Conservation (phyloP, 805 yeast species). For the Debaryomyces castellii region DNA sequence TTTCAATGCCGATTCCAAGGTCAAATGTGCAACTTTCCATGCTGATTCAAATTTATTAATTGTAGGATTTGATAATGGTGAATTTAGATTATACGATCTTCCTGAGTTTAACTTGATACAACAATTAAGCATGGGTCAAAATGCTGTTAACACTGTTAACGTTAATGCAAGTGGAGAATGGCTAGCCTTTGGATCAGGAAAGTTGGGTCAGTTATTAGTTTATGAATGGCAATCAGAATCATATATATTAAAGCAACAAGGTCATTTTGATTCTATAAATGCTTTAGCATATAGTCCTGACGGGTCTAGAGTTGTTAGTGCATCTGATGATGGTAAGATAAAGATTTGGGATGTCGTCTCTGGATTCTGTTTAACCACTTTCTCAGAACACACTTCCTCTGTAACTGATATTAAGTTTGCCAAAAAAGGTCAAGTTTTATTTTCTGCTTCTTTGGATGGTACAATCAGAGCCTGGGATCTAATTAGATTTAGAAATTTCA, state of each 20-base stretch:
- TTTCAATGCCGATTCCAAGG: constrained; percentile 68
- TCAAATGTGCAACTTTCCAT: constrained; percentile 84
- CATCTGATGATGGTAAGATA: constrained; percentile 94
- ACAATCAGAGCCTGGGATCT: constrained; percentile 98
- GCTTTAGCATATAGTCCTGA: constrained; percentile 88
- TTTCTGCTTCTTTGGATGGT: constrained; percentile 91
- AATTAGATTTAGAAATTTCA: constrained; percentile 86
- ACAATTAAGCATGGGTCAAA: constrained; percentile 88
- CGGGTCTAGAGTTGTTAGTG: constrained; percentile 89
- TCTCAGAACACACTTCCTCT: constrained; percentile 85
- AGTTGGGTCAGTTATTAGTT: constrained; percentile 88
- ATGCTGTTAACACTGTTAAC: constrained; percentile 78
- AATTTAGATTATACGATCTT: constrained; percentile 85
- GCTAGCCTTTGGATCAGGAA: constrained; percentile 92
- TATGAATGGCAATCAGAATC: constrained; percentile 99
- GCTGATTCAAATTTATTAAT: constrained; percentile 67
- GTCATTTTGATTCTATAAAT: constrained; percentile 91
- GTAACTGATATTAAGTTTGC: constrained; percentile 89
- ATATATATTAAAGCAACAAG: constrained; percentile 92
- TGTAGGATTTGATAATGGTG: constrained; percentile 88
- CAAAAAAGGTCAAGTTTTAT: constrained; percentile 84
- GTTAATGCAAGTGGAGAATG: constrained; percentile 90
- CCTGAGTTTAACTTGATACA: constrained; percentile 80
- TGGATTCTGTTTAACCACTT: constrained; percentile 91
- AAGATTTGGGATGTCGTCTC: constrained; percentile 94